Evolutionary conservation across 352 stramenopile species (phyloP).

Genomic region (Globisporangium nodosum): DNA sequence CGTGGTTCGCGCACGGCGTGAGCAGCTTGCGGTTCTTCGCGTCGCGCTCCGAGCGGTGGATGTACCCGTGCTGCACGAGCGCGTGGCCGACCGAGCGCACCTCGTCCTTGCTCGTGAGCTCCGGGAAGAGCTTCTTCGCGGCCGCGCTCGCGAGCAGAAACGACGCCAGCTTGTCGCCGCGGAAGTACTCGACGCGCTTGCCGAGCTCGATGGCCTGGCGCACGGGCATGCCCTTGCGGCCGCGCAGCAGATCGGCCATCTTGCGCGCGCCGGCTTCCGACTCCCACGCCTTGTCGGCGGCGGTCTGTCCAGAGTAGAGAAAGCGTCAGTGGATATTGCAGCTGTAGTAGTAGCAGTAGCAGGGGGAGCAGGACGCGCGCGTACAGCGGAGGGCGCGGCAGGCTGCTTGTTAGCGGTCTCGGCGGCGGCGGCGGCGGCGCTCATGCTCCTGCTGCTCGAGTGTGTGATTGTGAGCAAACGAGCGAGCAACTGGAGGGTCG

Average conservation of each 20-base stretch:
- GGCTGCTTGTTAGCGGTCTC: background rate
- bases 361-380: background rate
- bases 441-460: constrained; percentile 4
- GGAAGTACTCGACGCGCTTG: constrained; percentile 91
- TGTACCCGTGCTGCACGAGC: constrained; percentile 77
- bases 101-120: constrained; percentile 77
- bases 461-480: background rate
- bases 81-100: constrained; percentile 63
- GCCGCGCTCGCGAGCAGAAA: constrained; percentile 77
- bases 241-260: constrained; percentile 80
- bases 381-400: background rate
- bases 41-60: constrained; percentile 84
- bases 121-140: constrained; percentile 81
- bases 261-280: constrained; percentile 68
- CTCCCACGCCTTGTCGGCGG: constrained; percentile 57
- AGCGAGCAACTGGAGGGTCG: constrained; percentile 2
- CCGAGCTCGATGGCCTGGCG: constrained; percentile 87
- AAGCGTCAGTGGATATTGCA: background rate
- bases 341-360: background rate
- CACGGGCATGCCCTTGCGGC: constrained; percentile 83
- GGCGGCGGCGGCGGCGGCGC: background rate
- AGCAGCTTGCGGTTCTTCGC: constrained; percentile 85
- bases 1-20: constrained; percentile 75
- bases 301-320: constrained; percentile 13
- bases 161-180: constrained; percentile 83